Evolutionary conservation across 1,284 basidiomycete species (phyloP), one percentile per base, ranked within the genome.

Genomic region (Melampsora larici-populina): DNA sequence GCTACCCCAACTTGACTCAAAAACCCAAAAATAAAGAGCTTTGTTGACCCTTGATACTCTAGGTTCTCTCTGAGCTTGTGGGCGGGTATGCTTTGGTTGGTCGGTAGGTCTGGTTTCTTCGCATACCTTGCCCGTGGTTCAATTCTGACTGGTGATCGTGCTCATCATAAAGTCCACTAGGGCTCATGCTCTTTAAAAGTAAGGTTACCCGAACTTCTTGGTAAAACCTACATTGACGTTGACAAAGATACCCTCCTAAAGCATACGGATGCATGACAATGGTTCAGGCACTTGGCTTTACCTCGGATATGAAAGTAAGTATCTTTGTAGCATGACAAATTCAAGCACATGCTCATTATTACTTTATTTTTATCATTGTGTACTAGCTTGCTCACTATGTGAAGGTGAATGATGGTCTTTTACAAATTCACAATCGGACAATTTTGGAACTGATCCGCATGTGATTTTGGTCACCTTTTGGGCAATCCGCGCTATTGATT

Each of bases 181-280:
- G 51, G 33, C 67, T 67, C 26, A 76, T 76, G 73, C 29, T 76
- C 15, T 76, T 68, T 63, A 76, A 76, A 55, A 76, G 73, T 76
- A 33, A 68, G 58, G 40, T 8, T 6, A 8, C 43, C 55, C n/a
- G 40, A 6, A 21, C 4, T 55, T 55, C 51, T 55, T 24, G 24
- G 6, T 18, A 2, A 3, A 55, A 55, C 4, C 17, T 21, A 21
- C 2, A 55, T 55, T 15, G 51, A 55, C 51, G 17, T 55, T 18
- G 24, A 21, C 6, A 21, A 2, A 3, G 6, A 4, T 5, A 18
- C 6, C 6, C 24, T 15, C 51, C 3, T 36, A 26, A 46, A 76
- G 73, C 73, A 43, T 76, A 76, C 65, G 73, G 73, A 18, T 76
- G 68, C 65, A 76, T 76, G 17, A 76, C 73, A 17, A 68, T 51